Evolutionary conservation across 148 eudicot genomes (phyloP).

Genomic region (Pouteria glomerata): DNA sequence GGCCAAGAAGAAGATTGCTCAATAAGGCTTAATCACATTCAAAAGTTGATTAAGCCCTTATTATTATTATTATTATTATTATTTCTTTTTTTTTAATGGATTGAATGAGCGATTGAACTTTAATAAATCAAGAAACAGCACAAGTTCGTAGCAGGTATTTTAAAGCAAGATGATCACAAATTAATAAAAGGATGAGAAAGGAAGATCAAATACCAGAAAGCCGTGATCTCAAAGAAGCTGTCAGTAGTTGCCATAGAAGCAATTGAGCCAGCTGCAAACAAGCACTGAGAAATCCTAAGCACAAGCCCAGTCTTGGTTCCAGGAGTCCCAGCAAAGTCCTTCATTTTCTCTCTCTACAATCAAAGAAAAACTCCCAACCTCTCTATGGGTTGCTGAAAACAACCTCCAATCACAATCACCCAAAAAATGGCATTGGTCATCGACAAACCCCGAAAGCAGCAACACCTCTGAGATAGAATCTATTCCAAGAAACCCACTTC

Average conservation of each 20-base stretch:
- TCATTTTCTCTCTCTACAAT: slow-evolving; percentile 38
- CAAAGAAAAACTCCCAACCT: background rate
- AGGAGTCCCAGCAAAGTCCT: slow-evolving; percentile 72
- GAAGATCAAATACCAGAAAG: slow-evolving; percentile 53
- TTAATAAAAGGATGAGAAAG: background rate
- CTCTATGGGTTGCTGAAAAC: slow-evolving; percentile 1
- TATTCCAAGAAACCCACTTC: slow-evolving; percentile 3
- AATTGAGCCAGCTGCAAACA: slow-evolving; percentile 64
- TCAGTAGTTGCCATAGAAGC: slow-evolving; percentile 51
- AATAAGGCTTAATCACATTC: background rate
- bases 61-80: too few species aligned
- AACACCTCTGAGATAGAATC: too few species aligned
- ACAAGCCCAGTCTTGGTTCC: slow-evolving; percentile 54
- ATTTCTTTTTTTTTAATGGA: too few species aligned
- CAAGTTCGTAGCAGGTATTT: background rate
- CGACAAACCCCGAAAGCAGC: too few species aligned
- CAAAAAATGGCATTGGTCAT: too few species aligned
- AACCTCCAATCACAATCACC: background rate
- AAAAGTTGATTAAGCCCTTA: background rate
- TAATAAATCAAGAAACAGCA: background rate
- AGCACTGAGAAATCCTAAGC: slow-evolving; percentile 49
- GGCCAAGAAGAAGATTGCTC: background rate
- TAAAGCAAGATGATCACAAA: background rate
- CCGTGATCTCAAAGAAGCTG: slow-evolving; percentile 56
- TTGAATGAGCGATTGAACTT: background rate